These are phyloP conservation scores for Microcyclosporella mali DNA, from an alignment of 2,329 filamentous ascomycete species.

Conservation along the genomic window DNA sequence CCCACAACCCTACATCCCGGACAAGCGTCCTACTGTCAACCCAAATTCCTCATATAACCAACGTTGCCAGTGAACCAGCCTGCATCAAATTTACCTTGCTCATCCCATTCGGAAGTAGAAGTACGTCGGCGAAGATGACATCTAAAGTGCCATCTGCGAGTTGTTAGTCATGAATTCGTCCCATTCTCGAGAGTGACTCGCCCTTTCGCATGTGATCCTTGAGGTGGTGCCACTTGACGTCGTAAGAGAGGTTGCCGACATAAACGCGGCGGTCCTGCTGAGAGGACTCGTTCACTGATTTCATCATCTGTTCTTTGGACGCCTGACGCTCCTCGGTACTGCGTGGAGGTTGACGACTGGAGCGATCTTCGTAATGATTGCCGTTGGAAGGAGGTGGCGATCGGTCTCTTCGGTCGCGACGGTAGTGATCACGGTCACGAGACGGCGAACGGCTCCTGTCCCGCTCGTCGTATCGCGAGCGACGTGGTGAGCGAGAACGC, in stretches of 20 bases:
- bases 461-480: constrained; percentile 50
- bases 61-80: constrained; percentile 77
- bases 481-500: constrained; percentile 19
- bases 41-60: constrained; percentile 72
- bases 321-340: constrained; percentile 76
- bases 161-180: constrained; percentile 3
- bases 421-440: constrained; percentile 27
- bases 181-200: constrained; percentile 45
- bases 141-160: constrained; percentile 69
- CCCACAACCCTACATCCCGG: constrained; percentile 98
- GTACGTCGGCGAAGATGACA: constrained; percentile 98
- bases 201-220: constrained; percentile 99
- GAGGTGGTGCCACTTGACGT: constrained; percentile 99
- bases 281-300: constrained; percentile 83
- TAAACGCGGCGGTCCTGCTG: constrained; percentile 99
- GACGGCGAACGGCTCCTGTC: constrained; percentile 19
- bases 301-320: constrained; percentile 94
- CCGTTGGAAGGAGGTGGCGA: constrained; percentile 81
- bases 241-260: constrained; percentile 96
- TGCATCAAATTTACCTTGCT: constrained; percentile 87
- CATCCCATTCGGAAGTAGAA: constrained; percentile 99
- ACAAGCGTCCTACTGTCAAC: constrained; percentile 95
- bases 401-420: constrained; percentile 45
- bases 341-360: constrained; percentile 44
- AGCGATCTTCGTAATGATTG: constrained; percentile 46